phyloP scores from a whole-genome alignment of 1,284 basidiomycete genomes.

The Papiliotrema fonsecae region DNA sequence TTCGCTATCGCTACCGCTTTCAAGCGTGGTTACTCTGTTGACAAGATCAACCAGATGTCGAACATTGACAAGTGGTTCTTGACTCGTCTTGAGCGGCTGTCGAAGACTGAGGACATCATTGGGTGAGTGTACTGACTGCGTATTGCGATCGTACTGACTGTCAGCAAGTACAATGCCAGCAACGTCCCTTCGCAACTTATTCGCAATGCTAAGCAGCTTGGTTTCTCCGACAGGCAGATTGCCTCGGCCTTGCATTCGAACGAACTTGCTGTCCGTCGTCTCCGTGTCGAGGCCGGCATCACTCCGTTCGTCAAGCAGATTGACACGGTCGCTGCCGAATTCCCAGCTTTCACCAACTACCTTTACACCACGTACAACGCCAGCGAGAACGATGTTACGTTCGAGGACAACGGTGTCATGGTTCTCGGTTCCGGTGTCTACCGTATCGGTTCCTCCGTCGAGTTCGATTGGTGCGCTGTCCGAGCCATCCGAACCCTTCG shows the following conservation, averaged over 20 bases:
- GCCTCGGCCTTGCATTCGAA: slow-evolving; percentile 66
- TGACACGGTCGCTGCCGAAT: slow-evolving; percentile 97
- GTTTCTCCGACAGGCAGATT: slow-evolving; percentile 91
- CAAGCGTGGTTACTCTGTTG: slow-evolving; percentile 87
- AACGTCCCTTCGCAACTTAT: slow-evolving; percentile 64
- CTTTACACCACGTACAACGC: slow-evolving; percentile 98
- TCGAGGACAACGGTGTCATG: slow-evolving; percentile 90
- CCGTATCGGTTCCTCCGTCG: slow-evolving; percentile 96
- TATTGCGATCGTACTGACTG: slow-evolving; percentile 13
- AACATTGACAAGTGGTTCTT: slow-evolving; percentile 99
- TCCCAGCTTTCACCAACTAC: slow-evolving; percentile 98
- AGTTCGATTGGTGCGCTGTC: slow-evolving; percentile 99
- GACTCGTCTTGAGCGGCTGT: slow-evolving; percentile 76
- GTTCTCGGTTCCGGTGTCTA: slow-evolving; percentile 98
- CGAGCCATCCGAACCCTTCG: slow-evolving; percentile 92
- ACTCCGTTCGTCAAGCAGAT: slow-evolving; percentile 97
- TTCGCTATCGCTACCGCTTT: slow-evolving; percentile 97
- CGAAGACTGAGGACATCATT: slow-evolving; percentile 69
- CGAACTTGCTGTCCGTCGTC: slow-evolving; percentile 57
- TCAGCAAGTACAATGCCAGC: slow-evolving; percentile 63
- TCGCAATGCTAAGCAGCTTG: slow-evolving; percentile 84
- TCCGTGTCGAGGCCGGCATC: slow-evolving; percentile 79
- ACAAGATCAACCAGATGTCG: slow-evolving; percentile 94
- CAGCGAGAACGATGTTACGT: slow-evolving; percentile 81
- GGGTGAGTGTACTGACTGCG: slow-evolving; percentile 53